A percentile compares a stretch with the other conserved stretches of the same genome.
Evolutionary conservation across 352 stramenopile genomes (phyloP).

Genomic region (Phytophthora sansomeana): DNA sequence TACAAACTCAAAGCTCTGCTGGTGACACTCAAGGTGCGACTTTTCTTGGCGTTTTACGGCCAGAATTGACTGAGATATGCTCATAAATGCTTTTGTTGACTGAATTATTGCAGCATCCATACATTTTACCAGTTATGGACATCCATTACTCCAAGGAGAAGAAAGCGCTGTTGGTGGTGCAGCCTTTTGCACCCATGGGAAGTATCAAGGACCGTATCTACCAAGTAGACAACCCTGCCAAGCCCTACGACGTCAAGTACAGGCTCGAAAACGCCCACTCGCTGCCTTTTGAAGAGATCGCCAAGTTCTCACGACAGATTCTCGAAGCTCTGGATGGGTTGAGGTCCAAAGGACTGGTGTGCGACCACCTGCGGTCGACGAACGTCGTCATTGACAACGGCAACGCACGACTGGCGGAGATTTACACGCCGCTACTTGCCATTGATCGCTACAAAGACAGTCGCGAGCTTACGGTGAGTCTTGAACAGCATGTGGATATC

Average conservation of each 20-base stretch:
- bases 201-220: conserved; percentile 77
- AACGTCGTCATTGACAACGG: conserved; percentile 75
- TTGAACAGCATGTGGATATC: conserved; percentile 73
- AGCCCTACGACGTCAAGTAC: conserved; percentile 68
- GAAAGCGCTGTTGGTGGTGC: conserved; percentile 67
- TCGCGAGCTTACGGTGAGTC: conserved; percentile 62
- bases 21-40: conserved; percentile 69
- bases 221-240: conserved; percentile 47
- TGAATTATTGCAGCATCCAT: conserved; percentile 57
- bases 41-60: conserved; percentile 2
- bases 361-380: conserved; percentile 68
- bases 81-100: not conserved
- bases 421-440: conserved; percentile 70
- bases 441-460: conserved; percentile 64
- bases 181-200: conserved; percentile 61
- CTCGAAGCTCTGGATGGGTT: conserved; percentile 65
- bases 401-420: conserved; percentile 64
- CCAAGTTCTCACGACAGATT: conserved; percentile 67
- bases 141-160: conserved; percentile 76
- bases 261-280: conserved; percentile 41
- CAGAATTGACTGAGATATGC: conserved; percentile 7
- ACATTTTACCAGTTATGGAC: conserved; percentile 73
- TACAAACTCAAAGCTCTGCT: conserved; percentile 84
- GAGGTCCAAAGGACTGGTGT: conserved; percentile 67
- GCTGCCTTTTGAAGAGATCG: conserved; percentile 55